These are phyloP conservation scores for Hymenoscyphus salicellus DNA, from an alignment of 2,329 filamentous ascomycete species.

Conservation along the genomic window DNA sequence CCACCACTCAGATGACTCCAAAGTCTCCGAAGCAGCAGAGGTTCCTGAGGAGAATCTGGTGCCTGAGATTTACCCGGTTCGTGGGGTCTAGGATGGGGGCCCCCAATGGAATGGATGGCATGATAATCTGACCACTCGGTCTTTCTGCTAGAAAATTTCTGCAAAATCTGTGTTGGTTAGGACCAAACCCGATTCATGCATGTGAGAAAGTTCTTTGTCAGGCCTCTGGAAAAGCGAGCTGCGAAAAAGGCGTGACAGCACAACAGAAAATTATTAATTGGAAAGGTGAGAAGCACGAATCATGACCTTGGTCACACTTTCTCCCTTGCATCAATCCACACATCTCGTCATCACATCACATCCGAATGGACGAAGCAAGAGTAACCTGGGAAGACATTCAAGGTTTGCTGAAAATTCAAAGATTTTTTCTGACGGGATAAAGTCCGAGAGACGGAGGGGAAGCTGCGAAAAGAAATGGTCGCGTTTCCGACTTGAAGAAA, in stretches of 20 bases:
- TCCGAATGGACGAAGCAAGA: neutral
- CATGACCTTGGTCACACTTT: slow-evolving; percentile 12
- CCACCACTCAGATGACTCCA: neutral
- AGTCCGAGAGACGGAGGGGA: neutral
- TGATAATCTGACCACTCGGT: neutral
- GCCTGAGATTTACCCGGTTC: slow-evolving; percentile 2
- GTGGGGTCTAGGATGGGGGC: neutral
- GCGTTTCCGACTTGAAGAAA: neutral
- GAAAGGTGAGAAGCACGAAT: neutral
- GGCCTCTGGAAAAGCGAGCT: neutral
- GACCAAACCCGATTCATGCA: neutral
- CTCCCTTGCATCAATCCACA: slow-evolving; percentile 4
- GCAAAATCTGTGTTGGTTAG: neutral
- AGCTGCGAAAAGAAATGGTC: neutral
- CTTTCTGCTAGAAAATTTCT: neutral
- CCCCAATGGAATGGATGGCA: neutral
- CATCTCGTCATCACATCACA: neutral
- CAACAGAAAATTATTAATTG: neutral
- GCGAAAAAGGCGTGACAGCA: neutral
- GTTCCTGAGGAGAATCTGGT: slow-evolving; percentile 2
- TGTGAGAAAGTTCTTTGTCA: neutral
- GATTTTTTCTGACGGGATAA: neutral
- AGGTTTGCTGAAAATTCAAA: neutral
- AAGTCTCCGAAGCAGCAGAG: neutral
- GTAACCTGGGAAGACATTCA: neutral